Evolutionary conservation across 2,329 filamentous ascomycete species (phyloP), one percentile per base, ranked within the genome.

Genomic region (Tympanopsis confertula): DNA sequence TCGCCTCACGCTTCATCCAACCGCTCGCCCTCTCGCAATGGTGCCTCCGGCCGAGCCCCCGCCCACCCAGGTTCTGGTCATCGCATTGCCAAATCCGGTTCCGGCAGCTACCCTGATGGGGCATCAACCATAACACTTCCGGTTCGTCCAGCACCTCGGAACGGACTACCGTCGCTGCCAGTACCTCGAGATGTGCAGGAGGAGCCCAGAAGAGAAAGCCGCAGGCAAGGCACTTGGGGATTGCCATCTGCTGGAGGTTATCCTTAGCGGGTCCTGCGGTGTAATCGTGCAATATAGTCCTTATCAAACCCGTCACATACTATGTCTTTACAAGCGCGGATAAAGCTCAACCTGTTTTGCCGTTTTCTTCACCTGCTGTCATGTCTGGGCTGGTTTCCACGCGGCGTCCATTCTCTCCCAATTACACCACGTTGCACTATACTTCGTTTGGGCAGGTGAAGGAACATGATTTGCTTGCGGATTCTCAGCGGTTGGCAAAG

Each of bases 101-200:
- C 22, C 22, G 22, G 7, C 22, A n/a, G 7, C 22, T 7, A 7
- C 22, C 7, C 22, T 10, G 7, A 7, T 26, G 22, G 59, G 42
- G 58, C 59, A 37, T 55, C 63, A 13, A 74, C 71, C 3, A 79
- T 81, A 39, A 71, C 68, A 24, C 61, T 86, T 36, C 78, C 82
- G 1, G 69, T 82, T 41, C 72, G 81, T 35, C 67, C 72, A 33
- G 77, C 69, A 20, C 74, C 78, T 28, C 69, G 70, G 3, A 70
- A 64, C 5, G 73, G 71, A 10, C 62, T 79, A 20, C 75, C 74
- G 36, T 69, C 78, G 15, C 69, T 75, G n/a, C 74, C 70, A 26
- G 68, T 68, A 26, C 66, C 69, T 47, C 75, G 74, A 53, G 66
- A 70, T 46, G 69, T 65, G 18, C 59, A 66, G 2, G 71, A 76